Conservation (phyloP, 768 basidiomycete genomes). For the Russula emetica region DNA sequence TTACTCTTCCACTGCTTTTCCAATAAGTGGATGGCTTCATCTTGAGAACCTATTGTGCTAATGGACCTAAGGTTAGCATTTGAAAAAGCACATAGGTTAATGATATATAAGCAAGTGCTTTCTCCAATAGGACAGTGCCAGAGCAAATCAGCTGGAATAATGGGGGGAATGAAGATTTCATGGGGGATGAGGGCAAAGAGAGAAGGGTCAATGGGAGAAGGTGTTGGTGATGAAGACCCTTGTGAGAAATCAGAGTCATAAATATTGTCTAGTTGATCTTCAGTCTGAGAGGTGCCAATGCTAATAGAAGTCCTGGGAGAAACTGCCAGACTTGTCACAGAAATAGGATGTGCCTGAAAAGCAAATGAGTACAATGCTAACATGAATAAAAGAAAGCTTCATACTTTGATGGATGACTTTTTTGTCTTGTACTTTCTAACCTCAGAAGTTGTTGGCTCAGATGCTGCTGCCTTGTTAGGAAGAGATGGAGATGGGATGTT, state of each 20-base stretch:
- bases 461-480: neutral
- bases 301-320: neutral
- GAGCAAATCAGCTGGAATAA: constrained; percentile 41
- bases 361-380: neutral
- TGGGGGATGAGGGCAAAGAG: constrained; percentile 37
- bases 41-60: neutral
- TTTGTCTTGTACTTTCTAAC: neutral
- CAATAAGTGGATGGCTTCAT: neutral
- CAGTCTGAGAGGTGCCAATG: neutral
- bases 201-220: constrained; percentile 30
- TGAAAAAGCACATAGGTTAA: constrained; percentile 45
- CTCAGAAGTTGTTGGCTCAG: neutral
- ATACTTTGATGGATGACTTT: neutral
- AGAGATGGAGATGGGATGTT: neutral
- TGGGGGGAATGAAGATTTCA: constrained; percentile 38
- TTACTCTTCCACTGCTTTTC: constrained; percentile 12
- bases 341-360: neutral
- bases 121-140: constrained; percentile 49
- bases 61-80: constrained; percentile 35
- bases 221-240: constrained; percentile 43
- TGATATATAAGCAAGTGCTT: constrained; percentile 39
- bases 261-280: constrained; percentile 4
- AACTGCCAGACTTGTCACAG: neutral
- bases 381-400: neutral
- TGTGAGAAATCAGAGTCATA: constrained; percentile 60